phyloP scores from a whole-genome alignment of 1,139 yeast genomes.

The Kodamaea anthophila region DNA sequence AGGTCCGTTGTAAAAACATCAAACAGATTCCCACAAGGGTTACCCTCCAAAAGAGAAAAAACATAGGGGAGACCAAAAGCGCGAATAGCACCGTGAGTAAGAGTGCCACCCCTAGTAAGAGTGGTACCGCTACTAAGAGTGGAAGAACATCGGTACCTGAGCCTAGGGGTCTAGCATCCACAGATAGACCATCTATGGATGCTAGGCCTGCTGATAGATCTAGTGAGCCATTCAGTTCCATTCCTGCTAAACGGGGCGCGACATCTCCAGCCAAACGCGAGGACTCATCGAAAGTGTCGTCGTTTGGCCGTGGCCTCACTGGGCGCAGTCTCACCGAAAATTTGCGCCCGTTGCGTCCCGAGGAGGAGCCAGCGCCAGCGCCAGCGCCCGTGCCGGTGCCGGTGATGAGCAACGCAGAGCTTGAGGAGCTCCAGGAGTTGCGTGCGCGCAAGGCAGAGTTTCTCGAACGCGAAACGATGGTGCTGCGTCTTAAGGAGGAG shows the following conservation, averaged over 20 bases:
- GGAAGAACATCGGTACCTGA: no score
- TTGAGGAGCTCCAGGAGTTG: constrained; percentile 46
- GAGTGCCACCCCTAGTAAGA: neutral
- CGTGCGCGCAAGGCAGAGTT: constrained; percentile 46
- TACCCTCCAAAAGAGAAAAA: constrained; percentile 4
- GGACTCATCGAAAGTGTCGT: constrained; percentile 22
- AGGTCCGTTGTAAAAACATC: constrained; percentile 37
- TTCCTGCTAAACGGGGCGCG: constrained; percentile 63
- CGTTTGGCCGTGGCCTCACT: constrained; percentile 33
- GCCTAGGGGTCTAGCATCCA: no score
- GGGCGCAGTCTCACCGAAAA: constrained; percentile 28
- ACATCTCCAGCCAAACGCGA: constrained; percentile 57
- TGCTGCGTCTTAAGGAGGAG: constrained; percentile 40
- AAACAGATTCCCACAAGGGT: constrained; percentile 3
- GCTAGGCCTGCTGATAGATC: constrained; percentile 1
- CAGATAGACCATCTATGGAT: constrained; percentile 5
- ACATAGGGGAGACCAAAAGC: constrained; percentile 7
- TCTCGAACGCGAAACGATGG: constrained; percentile 43
- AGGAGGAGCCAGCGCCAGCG: constrained; percentile 8
- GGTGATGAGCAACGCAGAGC: constrained; percentile 19
- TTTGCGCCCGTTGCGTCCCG: constrained; percentile 9
- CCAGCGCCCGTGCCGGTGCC: neutral
- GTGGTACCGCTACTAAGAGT: constrained; percentile 7
- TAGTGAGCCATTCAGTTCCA: constrained; percentile 16
- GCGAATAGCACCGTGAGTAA: neutral